Percentiles rank a stretch among this genome's conserved stretches.
Evolutionary conservation across 1,284 basidiomycete species (phyloP).

Genomic region (Tilletia walkeri): DNA sequence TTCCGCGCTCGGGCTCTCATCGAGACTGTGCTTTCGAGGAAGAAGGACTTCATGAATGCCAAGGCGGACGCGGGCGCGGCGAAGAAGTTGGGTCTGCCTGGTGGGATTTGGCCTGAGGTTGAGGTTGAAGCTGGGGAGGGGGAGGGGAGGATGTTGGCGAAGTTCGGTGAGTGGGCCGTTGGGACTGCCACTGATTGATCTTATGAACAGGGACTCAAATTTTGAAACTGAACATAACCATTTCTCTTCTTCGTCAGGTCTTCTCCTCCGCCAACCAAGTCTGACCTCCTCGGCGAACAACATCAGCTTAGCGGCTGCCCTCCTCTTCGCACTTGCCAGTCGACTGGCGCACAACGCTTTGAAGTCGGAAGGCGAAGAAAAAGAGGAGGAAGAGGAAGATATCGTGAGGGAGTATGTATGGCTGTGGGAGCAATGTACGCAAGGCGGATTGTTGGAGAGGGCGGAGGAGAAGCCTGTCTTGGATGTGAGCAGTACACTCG

Average conservation of each 20-base stretch:
- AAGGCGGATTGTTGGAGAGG: constrained; percentile 25
- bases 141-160: constrained; percentile 22
- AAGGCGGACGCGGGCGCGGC: neutral
- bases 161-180: constrained; percentile 24
- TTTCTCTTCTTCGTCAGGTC: no score
- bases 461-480: constrained; percentile 36
- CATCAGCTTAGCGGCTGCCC: constrained; percentile 28
- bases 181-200: no score
- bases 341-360: constrained; percentile 21
- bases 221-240: no score
- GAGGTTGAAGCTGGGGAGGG: neutral
- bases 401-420: constrained; percentile 26
- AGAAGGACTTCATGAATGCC: neutral
- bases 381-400: no score
- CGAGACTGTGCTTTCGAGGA: constrained; percentile 17
- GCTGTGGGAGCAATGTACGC: constrained; percentile 34
- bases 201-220: no score
- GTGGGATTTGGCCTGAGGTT: constrained; percentile 25
- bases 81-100: constrained; percentile 14
- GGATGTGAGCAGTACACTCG: constrained; percentile 23
- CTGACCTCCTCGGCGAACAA: constrained; percentile 28
- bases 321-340: constrained; percentile 36
- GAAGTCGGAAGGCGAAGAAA: neutral
- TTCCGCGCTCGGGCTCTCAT: constrained; percentile 20
- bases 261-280: constrained; percentile 33